Evolutionary conservation across 2,329 filamentous ascomycete species (phyloP).

Genomic region (Coniella lustricola): DNA sequence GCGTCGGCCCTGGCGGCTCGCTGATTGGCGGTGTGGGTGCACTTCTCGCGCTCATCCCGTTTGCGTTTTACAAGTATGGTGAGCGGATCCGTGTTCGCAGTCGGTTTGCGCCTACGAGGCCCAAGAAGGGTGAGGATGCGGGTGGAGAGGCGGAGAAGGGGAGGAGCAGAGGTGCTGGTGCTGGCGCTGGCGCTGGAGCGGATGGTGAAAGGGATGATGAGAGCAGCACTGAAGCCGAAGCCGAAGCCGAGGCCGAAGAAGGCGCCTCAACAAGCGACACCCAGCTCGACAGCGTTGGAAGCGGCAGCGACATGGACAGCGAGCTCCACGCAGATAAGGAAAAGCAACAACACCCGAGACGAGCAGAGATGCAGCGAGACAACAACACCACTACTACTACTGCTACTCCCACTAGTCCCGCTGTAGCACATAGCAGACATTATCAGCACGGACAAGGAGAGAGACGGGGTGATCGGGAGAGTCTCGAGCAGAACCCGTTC

Average conservation of each 20-base stretch:
- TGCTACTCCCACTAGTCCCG: too few relatives aligned
- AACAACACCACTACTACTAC: too few relatives aligned
- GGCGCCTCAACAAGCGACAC: too few relatives aligned
- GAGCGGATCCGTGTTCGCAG: conserved; percentile 29
- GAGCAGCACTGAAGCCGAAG: not conserved
- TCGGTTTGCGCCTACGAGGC: conserved; percentile 8
- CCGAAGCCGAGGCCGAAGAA: not conserved
- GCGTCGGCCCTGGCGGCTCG: conserved; percentile 48
- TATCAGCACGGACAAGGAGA: too few relatives aligned
- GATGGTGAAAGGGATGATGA: not conserved
- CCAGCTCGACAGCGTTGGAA: too few relatives aligned
- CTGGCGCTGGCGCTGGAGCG: not conserved
- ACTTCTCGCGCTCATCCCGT: conserved; percentile 47
- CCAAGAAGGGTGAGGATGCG: not conserved
- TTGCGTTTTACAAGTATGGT: conserved; percentile 49
- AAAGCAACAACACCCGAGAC: too few relatives aligned
- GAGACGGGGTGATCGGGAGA: not conserved
- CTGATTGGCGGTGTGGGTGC: conserved; percentile 38
- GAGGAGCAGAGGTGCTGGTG: not conserved
- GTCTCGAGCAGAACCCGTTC: not conserved
- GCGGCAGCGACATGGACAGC: too few relatives aligned
- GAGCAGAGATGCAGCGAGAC: too few relatives aligned
- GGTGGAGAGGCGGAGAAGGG: conserved; percentile 10
- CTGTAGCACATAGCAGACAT: not conserved
- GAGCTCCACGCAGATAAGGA: too few relatives aligned